phyloP scores from a whole-genome alignment of 192 early-diverging fungal species.

The Coemansia sp. region DNA sequence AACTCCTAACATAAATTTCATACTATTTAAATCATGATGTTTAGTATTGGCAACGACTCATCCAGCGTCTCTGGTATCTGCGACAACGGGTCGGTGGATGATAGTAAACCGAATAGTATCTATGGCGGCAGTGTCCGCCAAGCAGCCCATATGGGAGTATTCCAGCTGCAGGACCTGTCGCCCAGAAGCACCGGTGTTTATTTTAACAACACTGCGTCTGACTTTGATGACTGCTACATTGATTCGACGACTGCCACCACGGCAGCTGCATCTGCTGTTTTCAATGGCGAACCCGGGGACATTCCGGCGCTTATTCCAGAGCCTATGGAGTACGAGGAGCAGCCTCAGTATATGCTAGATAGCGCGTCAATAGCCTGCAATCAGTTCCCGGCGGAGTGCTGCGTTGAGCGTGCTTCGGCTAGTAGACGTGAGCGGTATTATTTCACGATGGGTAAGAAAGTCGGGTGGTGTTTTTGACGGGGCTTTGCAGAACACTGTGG shows the following conservation, averaged over 20 bases:
- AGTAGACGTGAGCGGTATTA: conserved; percentile 52
- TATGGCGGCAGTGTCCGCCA: conserved; percentile 38
- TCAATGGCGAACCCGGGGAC: neutral
- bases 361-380: conserved; percentile 13
- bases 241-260: neutral
- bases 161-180: conserved; percentile 11
- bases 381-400: conserved; percentile 44
- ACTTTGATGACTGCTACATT: neutral
- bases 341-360: conserved; percentile 10
- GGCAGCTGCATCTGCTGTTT: neutral
- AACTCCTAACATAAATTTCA: neutral
- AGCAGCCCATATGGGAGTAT: neutral
- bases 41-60: conserved; percentile 4
- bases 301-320: neutral
- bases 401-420: conserved; percentile 43
- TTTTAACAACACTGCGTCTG: neutral
- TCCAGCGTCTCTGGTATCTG: neutral
- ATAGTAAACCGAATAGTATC: conserved; percentile 51
- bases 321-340: conserved; percentile 11
- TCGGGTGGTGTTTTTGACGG: conserved; percentile 60
- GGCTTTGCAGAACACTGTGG: conserved; percentile 19
- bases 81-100: conserved; percentile 23
- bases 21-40: conserved; percentile 1
- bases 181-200: conserved; percentile 8
- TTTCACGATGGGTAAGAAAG: conserved; percentile 56